These are phyloP conservation scores for Lasiosphaeris hirsuta DNA, from an alignment of 495 filamentous ascomycete genomes.

Conservation along the genomic window DNA sequence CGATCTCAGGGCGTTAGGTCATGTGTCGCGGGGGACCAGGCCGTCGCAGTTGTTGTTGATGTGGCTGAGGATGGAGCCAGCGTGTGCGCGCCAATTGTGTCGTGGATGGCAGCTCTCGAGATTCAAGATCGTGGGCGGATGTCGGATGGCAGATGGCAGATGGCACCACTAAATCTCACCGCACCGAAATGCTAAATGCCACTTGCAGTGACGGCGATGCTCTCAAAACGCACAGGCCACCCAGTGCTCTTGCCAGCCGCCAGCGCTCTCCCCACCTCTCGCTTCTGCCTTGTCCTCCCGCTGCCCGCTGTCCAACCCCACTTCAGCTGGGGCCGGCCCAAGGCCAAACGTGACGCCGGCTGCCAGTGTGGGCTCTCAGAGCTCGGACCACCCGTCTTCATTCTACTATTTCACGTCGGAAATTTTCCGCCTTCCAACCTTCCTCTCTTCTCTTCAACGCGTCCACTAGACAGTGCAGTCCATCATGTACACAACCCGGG, in stretches of 20 bases:
- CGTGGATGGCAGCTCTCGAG: neutral
- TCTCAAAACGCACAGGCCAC: conserved; percentile 10
- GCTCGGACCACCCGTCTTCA: conserved; percentile 2
- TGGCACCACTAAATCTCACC: neutral
- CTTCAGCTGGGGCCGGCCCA: conserved; percentile 5
- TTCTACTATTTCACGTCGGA: neutral
- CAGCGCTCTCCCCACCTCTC: neutral
- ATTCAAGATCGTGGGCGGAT: too few relatives aligned
- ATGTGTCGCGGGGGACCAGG: neutral
- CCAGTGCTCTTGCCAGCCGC: neutral
- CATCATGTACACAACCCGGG: conserved; percentile 57
- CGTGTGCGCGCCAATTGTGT: neutral
- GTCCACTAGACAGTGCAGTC: conserved; percentile 85
- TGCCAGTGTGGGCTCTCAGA: neutral
- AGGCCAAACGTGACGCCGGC: conserved; percentile 27
- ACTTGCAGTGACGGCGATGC: conserved; percentile 2
- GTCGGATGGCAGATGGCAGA: too few relatives aligned
- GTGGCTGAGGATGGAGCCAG: neutral
- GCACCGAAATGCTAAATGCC: conserved; percentile 5
- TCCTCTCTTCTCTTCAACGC: conserved; percentile 59
- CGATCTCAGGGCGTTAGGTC: conserved; percentile 6
- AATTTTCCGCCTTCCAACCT: conserved; percentile 10
- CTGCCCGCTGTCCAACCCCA: neutral
- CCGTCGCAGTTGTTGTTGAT: too few relatives aligned
- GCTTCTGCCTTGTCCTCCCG: neutral